Evolutionary conservation across 108 stramenopile species (phyloP).

Genomic region (Parietichytrium sp.): DNA sequence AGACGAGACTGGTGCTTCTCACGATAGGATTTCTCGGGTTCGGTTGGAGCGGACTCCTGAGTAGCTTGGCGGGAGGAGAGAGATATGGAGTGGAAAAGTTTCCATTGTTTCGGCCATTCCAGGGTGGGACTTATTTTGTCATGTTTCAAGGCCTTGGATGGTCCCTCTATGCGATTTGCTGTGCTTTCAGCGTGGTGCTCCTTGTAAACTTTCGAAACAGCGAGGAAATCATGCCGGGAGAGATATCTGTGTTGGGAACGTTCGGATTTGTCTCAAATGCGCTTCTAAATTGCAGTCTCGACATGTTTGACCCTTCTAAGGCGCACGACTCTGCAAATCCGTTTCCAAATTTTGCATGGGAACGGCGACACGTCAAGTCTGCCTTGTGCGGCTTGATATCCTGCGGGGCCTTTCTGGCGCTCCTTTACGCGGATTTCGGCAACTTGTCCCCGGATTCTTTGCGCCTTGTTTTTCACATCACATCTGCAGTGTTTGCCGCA

Average conservation of each 20-base stretch:
- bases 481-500: not conserved
- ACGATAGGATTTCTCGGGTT: not conserved
- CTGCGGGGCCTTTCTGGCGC: not conserved
- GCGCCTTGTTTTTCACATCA: not conserved
- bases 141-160: not conserved
- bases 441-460: not conserved
- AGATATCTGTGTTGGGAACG: not conserved
- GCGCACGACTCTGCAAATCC: not conserved
- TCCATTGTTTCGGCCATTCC: slow-evolving; percentile 7
- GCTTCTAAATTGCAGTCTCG: slow-evolving; percentile 1
- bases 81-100: not conserved
- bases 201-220: not conserved
- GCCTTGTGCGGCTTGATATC: not conserved
- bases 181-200: not conserved
- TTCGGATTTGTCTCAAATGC: slow-evolving; percentile 21
- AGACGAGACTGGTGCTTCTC: not conserved
- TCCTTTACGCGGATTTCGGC: not conserved
- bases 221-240: no score
- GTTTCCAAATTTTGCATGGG: not conserved
- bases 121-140: not conserved
- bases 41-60: slow-evolving; percentile 9
- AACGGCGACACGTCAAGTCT: not conserved
- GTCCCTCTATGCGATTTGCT: slow-evolving; percentile 2
- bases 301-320: not conserved
- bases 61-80: not conserved